Percentiles rank a stretch among this genome's conserved stretches.
These are phyloP conservation scores for Metroxylon sagu DNA, from an alignment of 176 grass and related monocot genomes.

Conservation along the genomic window DNA sequence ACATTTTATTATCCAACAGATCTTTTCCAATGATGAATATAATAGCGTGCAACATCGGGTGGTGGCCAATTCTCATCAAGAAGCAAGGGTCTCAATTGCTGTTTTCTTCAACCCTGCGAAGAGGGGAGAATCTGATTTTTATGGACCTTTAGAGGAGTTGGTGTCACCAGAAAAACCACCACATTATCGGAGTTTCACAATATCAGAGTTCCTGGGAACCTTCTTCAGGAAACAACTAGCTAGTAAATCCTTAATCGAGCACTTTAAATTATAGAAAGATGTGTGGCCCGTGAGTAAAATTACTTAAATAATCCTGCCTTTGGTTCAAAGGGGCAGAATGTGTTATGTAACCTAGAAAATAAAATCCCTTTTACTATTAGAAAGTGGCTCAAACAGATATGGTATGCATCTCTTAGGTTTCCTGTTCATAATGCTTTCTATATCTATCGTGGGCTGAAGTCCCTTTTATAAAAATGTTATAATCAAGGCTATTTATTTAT, in stretches of 20 bases:
- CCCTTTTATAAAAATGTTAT: too few species aligned
- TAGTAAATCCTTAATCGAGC: slow-evolving; percentile 46
- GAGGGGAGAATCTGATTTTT: slow-evolving; percentile 35
- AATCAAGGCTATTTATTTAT: too few species aligned
- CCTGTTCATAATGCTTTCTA: too few species aligned
- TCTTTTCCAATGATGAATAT: slow-evolving; percentile 70
- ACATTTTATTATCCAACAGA: background rate
- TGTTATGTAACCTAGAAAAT: too few species aligned
- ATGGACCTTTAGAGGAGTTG: slow-evolving; percentile 55
- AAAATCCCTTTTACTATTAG: too few species aligned
- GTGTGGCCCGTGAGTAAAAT: too few species aligned
- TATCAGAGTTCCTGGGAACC: slow-evolving; percentile 45
- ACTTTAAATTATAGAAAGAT: slow-evolving; percentile 44
- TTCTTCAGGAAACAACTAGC: slow-evolving; percentile 57
- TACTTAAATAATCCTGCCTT: too few species aligned
- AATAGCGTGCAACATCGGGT: slow-evolving; percentile 74
- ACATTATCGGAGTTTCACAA: slow-evolving; percentile 48
- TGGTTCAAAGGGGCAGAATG: too few species aligned
- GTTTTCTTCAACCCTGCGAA: slow-evolving; percentile 63
- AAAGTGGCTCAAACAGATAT: too few species aligned
- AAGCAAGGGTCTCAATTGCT: slow-evolving; percentile 62
- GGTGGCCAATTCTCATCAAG: slow-evolving; percentile 30
- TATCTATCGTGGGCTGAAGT: too few species aligned
- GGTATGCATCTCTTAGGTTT: too few species aligned
- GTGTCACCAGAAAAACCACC: slow-evolving; percentile 37